A percentile compares a stretch with the other conserved stretches of the same genome.
These are phyloP conservation scores for Naegleria lovaniensis DNA, from an alignment of 208 protist genomes.

Conservation along the genomic window DNA sequence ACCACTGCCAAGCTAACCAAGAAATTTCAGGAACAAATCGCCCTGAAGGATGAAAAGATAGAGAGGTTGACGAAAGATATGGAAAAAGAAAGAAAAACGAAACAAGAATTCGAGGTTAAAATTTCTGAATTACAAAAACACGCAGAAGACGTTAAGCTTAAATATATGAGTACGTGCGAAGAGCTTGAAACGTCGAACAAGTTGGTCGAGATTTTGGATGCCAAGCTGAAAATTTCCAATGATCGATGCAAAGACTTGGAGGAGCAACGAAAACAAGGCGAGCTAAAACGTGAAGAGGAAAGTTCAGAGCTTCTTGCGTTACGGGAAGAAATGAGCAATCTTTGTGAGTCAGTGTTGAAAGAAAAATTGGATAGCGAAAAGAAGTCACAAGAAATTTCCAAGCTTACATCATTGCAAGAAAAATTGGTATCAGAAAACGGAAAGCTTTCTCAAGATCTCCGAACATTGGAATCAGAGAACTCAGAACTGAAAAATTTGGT, in stretches of 20 bases:
- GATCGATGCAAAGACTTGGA: background rate
- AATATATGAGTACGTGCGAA: background rate
- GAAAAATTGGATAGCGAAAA: background rate
- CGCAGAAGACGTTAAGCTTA: background rate
- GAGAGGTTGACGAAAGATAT: background rate
- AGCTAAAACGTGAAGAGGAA: background rate
- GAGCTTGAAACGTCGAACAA: background rate
- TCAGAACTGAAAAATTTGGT: background rate
- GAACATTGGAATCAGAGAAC: background rate
- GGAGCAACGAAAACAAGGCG: background rate
- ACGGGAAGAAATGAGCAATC: background rate
- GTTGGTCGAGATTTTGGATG: background rate
- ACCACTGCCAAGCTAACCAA: background rate
- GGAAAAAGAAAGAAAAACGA: conserved; percentile 4
- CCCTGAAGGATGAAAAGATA: background rate
- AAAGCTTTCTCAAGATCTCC: background rate
- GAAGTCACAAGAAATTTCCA: background rate
- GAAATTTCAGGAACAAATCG: background rate
- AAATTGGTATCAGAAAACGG: background rate
- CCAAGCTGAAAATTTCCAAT: background rate
- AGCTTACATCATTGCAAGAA: background rate
- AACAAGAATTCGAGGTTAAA: background rate
- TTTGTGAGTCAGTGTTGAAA: background rate
- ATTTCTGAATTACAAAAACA: background rate
- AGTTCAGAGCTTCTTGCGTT: background rate